Evolutionary conservation across 352 stramenopile species (phyloP), one percentile per base, ranked within the genome.

Genomic region (Saprolegnia parasitica): DNA sequence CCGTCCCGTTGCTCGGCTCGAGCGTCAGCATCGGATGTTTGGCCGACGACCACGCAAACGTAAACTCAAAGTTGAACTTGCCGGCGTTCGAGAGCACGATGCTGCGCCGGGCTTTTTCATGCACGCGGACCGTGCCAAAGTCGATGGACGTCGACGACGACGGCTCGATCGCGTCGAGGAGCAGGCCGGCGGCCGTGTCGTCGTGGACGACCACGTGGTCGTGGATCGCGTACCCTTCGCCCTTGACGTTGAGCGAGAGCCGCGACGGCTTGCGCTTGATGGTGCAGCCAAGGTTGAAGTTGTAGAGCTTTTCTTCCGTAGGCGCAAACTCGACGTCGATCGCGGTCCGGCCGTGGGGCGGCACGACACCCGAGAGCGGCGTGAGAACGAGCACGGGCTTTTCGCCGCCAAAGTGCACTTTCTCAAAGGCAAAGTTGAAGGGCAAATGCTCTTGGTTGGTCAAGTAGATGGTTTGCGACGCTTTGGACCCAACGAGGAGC

Each of bases 11-110:
- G 61, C 80, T 78, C 11, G 89, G 86, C 37, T 93, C 81, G 68
- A 95, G 83, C 4, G 71, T 71, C 15, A 94, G 71, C 23, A 77
- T 76, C 6, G 81, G 54, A 10, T 76, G 68, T n/a, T 77, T 73
- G 57, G 78, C 80, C 10, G 65, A 56, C 13, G 64, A 39, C 46
- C 81, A 72, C 62, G 63, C 87, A 83, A 91, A 97, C 29, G 83
- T 82, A 67, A 97, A 98, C 49, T 98, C 93, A 71, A 98, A 98
- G 72, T 96, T 97, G 74, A 98, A 98, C 68, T 98, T 98, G 40
- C 94, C 94, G 1, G 74, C 80, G 74, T 98, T 98, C 54, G 91
- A 76, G 54, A 98, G 90, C 45, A 84, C 76, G 4, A 98, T 73
- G 0, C 68, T 78, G 13, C 86, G 87, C 5, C 79, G 65, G 1